Percentiles rank a stretch among this genome's conserved stretches.
These are phyloP conservation scores for Carex scoparia DNA, from an alignment of 176 grass and related monocot species.

Conservation along the genomic window DNA sequence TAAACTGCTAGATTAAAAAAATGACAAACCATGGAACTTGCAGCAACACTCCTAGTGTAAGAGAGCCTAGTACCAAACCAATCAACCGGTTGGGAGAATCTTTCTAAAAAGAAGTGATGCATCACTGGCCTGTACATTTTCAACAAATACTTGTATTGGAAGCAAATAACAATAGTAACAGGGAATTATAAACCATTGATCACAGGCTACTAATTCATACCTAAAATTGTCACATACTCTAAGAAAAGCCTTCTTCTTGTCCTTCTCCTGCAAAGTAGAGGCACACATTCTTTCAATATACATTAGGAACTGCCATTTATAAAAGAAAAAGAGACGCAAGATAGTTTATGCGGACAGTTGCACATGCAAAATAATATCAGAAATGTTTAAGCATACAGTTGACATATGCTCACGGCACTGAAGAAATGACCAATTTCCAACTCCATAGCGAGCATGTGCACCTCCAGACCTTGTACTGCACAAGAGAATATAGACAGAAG, in stretches of 20 bases:
- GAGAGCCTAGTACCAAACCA: slow-evolving; percentile 87
- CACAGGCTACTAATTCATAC: slow-evolving; percentile 34
- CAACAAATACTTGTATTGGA: neutral
- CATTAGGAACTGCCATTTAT: slow-evolving; percentile 1
- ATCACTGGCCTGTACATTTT: slow-evolving; percentile 68
- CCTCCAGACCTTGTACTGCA: slow-evolving; percentile 72
- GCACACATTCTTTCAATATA: slow-evolving; percentile 10
- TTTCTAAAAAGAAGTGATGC: slow-evolving; percentile 95
- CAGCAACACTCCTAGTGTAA: slow-evolving; percentile 87
- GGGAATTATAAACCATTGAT: slow-evolving; percentile 13
- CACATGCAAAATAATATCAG: neutral
- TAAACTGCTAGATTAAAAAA: slow-evolving; percentile 26
- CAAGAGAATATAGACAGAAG: neutral
- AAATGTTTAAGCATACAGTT: slow-evolving; percentile 40
- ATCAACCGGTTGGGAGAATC: slow-evolving; percentile 80
- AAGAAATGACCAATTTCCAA: slow-evolving; percentile 87
- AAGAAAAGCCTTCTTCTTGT: slow-evolving; percentile 80
- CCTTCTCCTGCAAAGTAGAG: slow-evolving; percentile 71
- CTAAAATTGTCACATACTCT: slow-evolving; percentile 83
- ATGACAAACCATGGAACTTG: slow-evolving; percentile 79
- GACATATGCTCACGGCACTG: slow-evolving; percentile 77
- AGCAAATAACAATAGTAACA: slow-evolving; percentile 16
- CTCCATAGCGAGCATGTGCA: slow-evolving; percentile 80
- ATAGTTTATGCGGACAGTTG: neutral
- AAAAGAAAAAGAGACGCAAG: neutral